Conservation (phyloP, 495 filamentous ascomycete species). For the Penicillium chermesinum region DNA sequence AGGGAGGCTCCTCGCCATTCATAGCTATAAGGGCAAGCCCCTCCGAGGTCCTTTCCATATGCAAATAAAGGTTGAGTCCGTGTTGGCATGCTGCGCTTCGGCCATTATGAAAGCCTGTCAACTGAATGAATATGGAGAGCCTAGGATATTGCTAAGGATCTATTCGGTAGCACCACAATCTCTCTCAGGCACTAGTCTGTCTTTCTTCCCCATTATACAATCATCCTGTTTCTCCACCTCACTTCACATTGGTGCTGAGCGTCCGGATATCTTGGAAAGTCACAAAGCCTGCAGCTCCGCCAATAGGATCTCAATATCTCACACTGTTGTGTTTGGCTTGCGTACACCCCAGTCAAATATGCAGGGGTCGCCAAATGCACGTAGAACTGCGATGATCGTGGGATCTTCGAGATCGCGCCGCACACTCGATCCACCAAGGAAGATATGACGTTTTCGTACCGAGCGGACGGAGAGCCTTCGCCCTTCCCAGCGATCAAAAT, state of each 20-base stretch:
- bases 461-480: not conserved
- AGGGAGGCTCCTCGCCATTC: too few relatives aligned
- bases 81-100: too few relatives aligned
- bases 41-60: too few relatives aligned
- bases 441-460: slow-evolving; percentile 7
- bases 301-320: slow-evolving; percentile 25
- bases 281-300: slow-evolving; percentile 23
- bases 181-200: too few relatives aligned
- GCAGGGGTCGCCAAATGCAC: slow-evolving; percentile 26
- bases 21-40: too few relatives aligned
- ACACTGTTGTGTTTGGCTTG: slow-evolving; percentile 16
- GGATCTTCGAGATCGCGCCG: slow-evolving; percentile 17
- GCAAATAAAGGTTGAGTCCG: too few relatives aligned
- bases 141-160: too few relatives aligned
- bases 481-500: slow-evolving; percentile 13
- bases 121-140: too few relatives aligned
- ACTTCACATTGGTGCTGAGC: slow-evolving; percentile 24
- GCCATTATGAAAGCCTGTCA: too few relatives aligned
- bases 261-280: slow-evolving; percentile 30
- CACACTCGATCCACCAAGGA: slow-evolving; percentile 23
- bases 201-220: slow-evolving; percentile 1
- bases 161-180: too few relatives aligned
- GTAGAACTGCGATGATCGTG: slow-evolving; percentile 23
- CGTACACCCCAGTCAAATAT: slow-evolving; percentile 22
- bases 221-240: slow-evolving; percentile 16